Percentiles rank a stretch among this genome's conserved stretches.
Evolutionary conservation across 2,329 filamentous ascomycete species (phyloP).

Genomic region (Aspergillus arachidicola): DNA sequence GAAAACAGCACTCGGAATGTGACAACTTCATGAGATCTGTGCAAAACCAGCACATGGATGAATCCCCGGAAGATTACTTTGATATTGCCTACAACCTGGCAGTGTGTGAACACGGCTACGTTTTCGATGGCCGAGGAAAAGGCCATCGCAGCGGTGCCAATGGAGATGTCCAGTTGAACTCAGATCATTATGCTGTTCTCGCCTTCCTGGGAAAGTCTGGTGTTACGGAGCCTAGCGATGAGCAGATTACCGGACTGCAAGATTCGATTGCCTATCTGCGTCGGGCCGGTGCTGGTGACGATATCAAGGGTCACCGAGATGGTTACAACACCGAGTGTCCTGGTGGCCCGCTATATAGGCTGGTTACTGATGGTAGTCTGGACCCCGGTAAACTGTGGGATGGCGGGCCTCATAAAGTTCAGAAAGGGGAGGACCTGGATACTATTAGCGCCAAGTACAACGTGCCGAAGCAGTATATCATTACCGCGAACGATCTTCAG

Average conservation of each 20-base stretch:
- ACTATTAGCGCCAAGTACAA: constrained; percentile 3
- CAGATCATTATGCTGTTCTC: constrained; percentile 14
- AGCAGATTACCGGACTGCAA: constrained; percentile 7
- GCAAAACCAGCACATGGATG: constrained; percentile 8
- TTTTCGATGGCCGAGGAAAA: constrained; percentile 10
- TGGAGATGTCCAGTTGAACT: constrained; percentile 8
- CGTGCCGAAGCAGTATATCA: constrained; percentile 10
- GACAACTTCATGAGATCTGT: constrained; percentile 9
- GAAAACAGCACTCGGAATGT: constrained; percentile 1
- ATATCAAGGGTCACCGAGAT: constrained; percentile 11
- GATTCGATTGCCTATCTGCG: constrained; percentile 11
- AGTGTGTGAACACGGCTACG: constrained; percentile 13
- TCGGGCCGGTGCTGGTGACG: constrained; percentile 5
- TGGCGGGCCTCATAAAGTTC: constrained; percentile 2
- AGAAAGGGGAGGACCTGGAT: constrained; percentile 6
- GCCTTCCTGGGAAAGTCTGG: constrained; percentile 12
- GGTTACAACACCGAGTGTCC: constrained; percentile 11
- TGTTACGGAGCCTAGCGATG: constrained; percentile 3
- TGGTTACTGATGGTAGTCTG: constrained; percentile 6
- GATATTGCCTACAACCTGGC: constrained; percentile 13
- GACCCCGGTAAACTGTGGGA: constrained; percentile 9
- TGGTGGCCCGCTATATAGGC: constrained; percentile 1
- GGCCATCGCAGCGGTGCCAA: constrained; percentile 12
- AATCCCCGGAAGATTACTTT: constrained; percentile 3
- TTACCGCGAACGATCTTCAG: constrained; percentile 5